Evolutionary conservation across 768 basidiomycete genomes (phyloP).

Genomic region (Lactarius quietus): DNA sequence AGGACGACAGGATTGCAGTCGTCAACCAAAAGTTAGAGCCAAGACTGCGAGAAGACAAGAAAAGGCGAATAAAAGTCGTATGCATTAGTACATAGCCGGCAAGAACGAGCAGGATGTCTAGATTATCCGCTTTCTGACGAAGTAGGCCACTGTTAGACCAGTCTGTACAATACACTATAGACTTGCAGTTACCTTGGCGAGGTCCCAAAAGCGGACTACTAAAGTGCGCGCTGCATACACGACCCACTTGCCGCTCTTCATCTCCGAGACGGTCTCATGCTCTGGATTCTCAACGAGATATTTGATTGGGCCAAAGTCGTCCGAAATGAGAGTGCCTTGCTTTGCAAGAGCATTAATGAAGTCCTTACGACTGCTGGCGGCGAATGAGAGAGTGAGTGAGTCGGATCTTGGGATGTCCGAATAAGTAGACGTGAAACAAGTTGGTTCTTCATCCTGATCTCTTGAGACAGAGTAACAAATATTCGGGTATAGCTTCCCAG

Average conservation of each 20-base stretch:
- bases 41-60: constrained; percentile 82
- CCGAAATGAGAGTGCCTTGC: constrained; percentile 31
- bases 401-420: constrained; percentile 37
- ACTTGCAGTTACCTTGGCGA: constrained; percentile 59
- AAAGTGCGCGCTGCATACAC: constrained; percentile 79
- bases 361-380: constrained; percentile 46
- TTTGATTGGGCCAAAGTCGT: constrained; percentile 41
- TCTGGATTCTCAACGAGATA: constrained; percentile 49
- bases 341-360: constrained; percentile 43
- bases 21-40: constrained; percentile 73
- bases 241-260: constrained; percentile 84
- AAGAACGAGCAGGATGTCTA: constrained; percentile 93
- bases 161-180: neutral
- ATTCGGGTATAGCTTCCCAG: constrained; percentile 47
- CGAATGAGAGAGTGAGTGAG: constrained; percentile 50
- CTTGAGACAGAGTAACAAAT: constrained; percentile 44
- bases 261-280: constrained; percentile 58
- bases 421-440: constrained; percentile 43
- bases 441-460: constrained; percentile 26
- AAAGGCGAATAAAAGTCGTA: constrained; percentile 86
- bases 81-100: constrained; percentile 96
- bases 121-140: constrained; percentile 81
- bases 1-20: constrained; percentile 74
- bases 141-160: neutral
- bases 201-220: constrained; percentile 78